Conservation (phyloP, 73 alveolate genomes). For the Tetrahymena elliotti region DNA sequence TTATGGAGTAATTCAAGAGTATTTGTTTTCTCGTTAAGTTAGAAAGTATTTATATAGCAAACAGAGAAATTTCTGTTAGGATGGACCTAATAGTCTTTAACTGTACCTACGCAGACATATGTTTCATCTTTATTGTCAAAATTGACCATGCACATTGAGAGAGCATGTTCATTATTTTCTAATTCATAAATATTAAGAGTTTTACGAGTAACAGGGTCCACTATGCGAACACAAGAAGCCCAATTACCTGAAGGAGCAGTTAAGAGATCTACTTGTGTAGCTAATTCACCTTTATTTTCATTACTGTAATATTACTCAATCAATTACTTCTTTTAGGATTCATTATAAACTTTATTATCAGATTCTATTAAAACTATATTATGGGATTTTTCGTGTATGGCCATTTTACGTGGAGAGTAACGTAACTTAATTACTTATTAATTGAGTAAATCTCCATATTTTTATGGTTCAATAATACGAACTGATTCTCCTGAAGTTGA, state of each 20-base stretch:
- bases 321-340: constrained; percentile 36
- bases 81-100: constrained; percentile 43
- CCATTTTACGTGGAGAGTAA: constrained; percentile 88
- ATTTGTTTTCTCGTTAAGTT: constrained; percentile 55
- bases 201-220: constrained; percentile 68
- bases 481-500: constrained; percentile 72
- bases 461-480: constrained; percentile 68
- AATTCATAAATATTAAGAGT: constrained; percentile 65
- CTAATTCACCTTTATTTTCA: constrained; percentile 22
- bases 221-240: constrained; percentile 87
- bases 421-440: constrained; percentile 60
- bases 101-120: constrained; percentile 65
- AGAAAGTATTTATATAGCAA: constrained; percentile 66
- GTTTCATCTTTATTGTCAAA: constrained; percentile 54
- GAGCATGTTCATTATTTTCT: constrained; percentile 77
- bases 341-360: constrained; percentile 57
- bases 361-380: constrained; percentile 81
- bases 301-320: constrained; percentile 9
- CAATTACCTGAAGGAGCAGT: constrained; percentile 71
- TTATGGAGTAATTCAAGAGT: constrained; percentile 69
- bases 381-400: constrained; percentile 67
- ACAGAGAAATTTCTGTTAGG: constrained; percentile 51
- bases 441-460: constrained; percentile 83
- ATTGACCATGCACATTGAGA: constrained; percentile 54
- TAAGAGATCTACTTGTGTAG: constrained; percentile 54